Percentiles rank a stretch among this genome's conserved stretches.
These are phyloP conservation scores for Spatholobus suberectus DNA, from an alignment of 306 rosid genomes.

Conservation along the genomic window DNA sequence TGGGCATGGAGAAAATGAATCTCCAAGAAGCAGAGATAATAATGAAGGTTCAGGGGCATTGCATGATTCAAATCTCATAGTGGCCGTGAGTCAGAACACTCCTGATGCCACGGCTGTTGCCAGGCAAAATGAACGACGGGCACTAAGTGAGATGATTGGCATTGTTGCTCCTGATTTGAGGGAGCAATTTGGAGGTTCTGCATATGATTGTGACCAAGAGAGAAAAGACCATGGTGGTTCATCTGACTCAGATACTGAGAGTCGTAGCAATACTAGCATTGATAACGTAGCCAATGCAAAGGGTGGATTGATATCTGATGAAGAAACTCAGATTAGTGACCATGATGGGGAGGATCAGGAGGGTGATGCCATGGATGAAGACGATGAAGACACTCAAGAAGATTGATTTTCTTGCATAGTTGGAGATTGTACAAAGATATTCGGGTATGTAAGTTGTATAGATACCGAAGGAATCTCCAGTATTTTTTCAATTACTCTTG, in stretches of 20 bases:
- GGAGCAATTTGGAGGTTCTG: conserved; percentile 64
- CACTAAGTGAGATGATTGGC: conserved; percentile 82
- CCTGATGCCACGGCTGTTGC: conserved; percentile 48
- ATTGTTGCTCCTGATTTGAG: conserved; percentile 88
- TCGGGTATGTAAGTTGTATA: conserved; percentile 32
- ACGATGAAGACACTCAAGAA: conserved; percentile 66
- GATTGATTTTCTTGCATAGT: conserved; percentile 62
- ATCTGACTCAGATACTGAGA: conserved; percentile 66
- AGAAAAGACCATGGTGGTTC: conserved; percentile 39
- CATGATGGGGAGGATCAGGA: conserved; percentile 49
- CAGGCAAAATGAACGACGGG: conserved; percentile 64
- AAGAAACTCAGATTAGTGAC: conserved; percentile 67
- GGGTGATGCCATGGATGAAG: conserved; percentile 75
- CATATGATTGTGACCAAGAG: conserved; percentile 44
- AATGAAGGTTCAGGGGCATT: conserved; percentile 56
- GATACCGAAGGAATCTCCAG: conserved; percentile 27
- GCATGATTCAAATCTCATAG: conserved; percentile 56
- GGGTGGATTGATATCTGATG: conserved; percentile 64
- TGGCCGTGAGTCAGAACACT: conserved; percentile 71
- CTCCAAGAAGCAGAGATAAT: conserved; percentile 60
- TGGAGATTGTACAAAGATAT: not conserved
- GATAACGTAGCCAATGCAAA: conserved; percentile 41
- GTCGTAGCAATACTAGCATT: conserved; percentile 51
- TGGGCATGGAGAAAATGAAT: conserved; percentile 69
- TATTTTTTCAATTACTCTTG: not conserved